These are phyloP conservation scores for Carallia brachiata DNA, from an alignment of 345 rosid genomes.

Conservation along the genomic window DNA sequence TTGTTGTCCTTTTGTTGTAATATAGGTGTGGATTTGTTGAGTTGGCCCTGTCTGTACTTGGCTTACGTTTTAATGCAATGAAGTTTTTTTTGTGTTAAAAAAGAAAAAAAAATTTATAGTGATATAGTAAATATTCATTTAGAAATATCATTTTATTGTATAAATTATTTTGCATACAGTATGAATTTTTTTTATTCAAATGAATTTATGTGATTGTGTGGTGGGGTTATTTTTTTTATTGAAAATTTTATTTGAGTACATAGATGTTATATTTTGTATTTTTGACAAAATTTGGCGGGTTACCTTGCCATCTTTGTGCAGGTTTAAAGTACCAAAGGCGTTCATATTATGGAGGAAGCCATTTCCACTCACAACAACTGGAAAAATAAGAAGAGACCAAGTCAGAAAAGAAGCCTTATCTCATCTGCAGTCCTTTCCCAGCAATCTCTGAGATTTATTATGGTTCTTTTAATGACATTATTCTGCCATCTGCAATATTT, in stretches of 20 bases:
- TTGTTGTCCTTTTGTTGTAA: no score
- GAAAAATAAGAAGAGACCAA: conserved; percentile 70
- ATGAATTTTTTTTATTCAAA: no score
- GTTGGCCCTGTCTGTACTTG: no score
- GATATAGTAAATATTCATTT: no score
- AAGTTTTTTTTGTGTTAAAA: no score
- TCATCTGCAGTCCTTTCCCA: conserved; percentile 34
- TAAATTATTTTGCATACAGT: no score
- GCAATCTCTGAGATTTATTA: conserved; percentile 47
- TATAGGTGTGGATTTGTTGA: no score
- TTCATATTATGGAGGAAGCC: conserved; percentile 62
- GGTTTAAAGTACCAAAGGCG: conserved; percentile 73
- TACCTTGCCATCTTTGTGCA: conserved; percentile 30
- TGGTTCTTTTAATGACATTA: background rate
- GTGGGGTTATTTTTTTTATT: no score
- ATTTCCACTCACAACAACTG: conserved; percentile 64
- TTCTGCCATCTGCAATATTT: background rate
- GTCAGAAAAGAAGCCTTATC: conserved; percentile 48
- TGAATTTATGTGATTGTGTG: no score
- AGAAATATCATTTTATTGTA: no score
- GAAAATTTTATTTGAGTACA: background rate
- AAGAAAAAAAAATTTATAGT: no score
- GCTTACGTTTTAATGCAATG: no score
- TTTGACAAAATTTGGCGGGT: background rate
- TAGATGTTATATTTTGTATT: background rate